A percentile compares a stretch with the other conserved stretches of the same genome.
Evolutionary conservation across 2,329 filamentous ascomycete species (phyloP).

Genomic region (Myriosclerotinia curreyana): DNA sequence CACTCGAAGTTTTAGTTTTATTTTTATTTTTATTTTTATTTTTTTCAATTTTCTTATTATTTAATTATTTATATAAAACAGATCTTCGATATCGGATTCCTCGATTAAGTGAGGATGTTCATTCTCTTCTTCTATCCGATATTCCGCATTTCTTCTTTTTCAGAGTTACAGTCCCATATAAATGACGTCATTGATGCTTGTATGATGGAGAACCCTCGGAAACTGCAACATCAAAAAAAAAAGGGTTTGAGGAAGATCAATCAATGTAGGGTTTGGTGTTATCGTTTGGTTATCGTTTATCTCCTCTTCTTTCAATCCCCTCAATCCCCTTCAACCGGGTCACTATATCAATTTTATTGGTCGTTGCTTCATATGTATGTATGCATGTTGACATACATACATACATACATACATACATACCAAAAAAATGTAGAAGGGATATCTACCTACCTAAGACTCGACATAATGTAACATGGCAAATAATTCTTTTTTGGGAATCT

Average conservation of each 20-base stretch:
- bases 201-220: conserved; percentile 5
- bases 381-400: too few relatives aligned
- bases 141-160: background rate
- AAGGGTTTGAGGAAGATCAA: background rate
- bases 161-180: background rate
- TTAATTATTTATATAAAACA: background rate
- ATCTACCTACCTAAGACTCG: background rate
- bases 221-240: background rate
- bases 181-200: conserved; percentile 10
- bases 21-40: background rate
- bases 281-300: too few relatives aligned
- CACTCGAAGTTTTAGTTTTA: background rate
- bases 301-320: background rate
- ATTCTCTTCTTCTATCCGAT: background rate
- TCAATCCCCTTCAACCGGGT: background rate
- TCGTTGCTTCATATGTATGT: background rate
- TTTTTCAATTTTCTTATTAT: background rate
- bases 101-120: background rate
- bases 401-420: too few relatives aligned
- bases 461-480: too few relatives aligned
- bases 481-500: background rate
- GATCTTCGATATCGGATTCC: background rate
- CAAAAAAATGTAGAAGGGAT: too few relatives aligned
- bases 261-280: background rate
- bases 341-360: background rate